Percentiles rank a stretch among this genome's conserved stretches.
Evolutionary conservation across 2,329 filamentous ascomycete genomes (phyloP).

Genomic region (Amesomyces nigricolor): DNA sequence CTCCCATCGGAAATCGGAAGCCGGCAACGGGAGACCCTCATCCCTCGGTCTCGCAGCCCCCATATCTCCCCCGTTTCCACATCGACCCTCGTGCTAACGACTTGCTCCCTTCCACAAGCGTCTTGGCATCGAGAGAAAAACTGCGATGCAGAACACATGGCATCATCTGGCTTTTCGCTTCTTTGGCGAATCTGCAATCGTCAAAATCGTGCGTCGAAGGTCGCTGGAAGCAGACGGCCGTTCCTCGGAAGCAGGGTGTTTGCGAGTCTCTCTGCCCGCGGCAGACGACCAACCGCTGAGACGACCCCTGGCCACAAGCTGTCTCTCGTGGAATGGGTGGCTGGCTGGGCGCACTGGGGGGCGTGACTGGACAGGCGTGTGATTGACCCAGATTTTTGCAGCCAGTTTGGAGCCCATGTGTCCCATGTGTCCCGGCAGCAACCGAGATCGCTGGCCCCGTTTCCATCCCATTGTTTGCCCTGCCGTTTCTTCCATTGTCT

Average conservation of each 20-base stretch:
- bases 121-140: no score
- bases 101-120: no score
- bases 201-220: not conserved
- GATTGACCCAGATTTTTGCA: conserved; percentile 5
- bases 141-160: no score
- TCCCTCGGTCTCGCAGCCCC: no score
- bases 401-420: not conserved
- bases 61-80: no score
- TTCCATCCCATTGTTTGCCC: not conserved
- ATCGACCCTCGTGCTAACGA: no score
- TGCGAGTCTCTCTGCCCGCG: not conserved
- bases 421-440: not conserved
- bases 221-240: conserved; percentile 10
- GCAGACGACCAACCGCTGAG: not conserved
- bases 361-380: conserved; percentile 1
- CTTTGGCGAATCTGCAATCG: not conserved
- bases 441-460: not conserved
- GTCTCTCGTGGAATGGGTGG: conserved; percentile 2
- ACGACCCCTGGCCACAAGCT: not conserved
- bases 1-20: no score
- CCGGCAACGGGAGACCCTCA: no score
- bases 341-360: conserved; percentile 7
- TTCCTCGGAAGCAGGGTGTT: conserved; percentile 19
- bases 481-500: not conserved
- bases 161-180: not conserved